These are phyloP conservation scores for Fusarium robinianum DNA, from an alignment of 2,329 filamentous ascomycete species.

Conservation along the genomic window DNA sequence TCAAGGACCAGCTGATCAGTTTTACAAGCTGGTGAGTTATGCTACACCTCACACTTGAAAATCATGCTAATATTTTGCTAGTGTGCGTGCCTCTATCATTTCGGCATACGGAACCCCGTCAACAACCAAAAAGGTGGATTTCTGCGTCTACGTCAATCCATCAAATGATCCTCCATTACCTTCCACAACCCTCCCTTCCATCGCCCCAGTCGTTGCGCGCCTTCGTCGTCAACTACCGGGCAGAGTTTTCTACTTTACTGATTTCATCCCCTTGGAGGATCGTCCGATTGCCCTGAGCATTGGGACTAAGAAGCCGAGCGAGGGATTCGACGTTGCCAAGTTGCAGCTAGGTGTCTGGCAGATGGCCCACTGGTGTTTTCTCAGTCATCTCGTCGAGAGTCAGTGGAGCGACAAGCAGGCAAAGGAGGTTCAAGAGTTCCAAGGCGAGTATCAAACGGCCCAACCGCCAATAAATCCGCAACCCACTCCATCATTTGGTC, in stretches of 20 bases:
- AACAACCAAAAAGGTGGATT: neutral
- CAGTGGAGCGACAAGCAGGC: too few relatives aligned
- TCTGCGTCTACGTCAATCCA: slow-evolving; percentile 2
- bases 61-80: neutral
- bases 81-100: neutral
- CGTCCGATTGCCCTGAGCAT: slow-evolving; percentile 1
- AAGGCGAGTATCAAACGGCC: too few relatives aligned
- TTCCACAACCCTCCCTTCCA: too few relatives aligned
- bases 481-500: too few relatives aligned
- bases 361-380: slow-evolving; percentile 2
- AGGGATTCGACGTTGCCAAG: slow-evolving; percentile 1
- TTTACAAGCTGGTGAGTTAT: neutral
- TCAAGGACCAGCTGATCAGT: neutral
- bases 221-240: neutral
- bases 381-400: too few relatives aligned
- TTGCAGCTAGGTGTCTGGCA: slow-evolving; percentile 2
- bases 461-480: too few relatives aligned
- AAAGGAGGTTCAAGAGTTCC: too few relatives aligned
- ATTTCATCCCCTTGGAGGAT: neutral
- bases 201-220: neutral
- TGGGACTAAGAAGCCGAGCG: slow-evolving; percentile 4
- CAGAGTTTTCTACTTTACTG: neutral
- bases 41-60: neutral
- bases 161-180: too few relatives aligned
- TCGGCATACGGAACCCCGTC: neutral